These are phyloP conservation scores for Cryptomeria japonica DNA, from an alignment of 75 land plant genomes.

Conservation along the genomic window DNA sequence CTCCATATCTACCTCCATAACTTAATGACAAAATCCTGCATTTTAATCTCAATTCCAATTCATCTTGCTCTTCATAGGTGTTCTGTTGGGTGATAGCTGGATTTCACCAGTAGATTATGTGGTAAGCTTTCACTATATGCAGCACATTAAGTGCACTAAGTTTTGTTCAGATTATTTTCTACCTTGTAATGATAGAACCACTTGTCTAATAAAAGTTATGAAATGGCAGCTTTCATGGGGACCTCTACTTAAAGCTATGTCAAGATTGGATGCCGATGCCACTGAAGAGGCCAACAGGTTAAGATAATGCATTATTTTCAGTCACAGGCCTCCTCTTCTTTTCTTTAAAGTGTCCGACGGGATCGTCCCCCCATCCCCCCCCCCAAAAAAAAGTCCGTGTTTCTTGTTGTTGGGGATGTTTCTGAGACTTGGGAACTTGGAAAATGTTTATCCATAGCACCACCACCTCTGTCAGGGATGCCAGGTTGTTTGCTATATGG, in stretches of 20 bases:
- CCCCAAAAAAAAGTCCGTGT: too few species aligned
- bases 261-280: slow-evolving; percentile 59
- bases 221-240: slow-evolving; percentile 73
- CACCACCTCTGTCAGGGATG: too few species aligned
- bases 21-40: too few species aligned
- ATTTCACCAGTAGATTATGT: slow-evolving; percentile 93
- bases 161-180: neutral
- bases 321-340: neutral
- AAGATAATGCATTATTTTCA: neutral
- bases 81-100: slow-evolving; percentile 87
- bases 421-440: too few species aligned
- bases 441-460: too few species aligned
- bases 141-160: neutral
- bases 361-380: too few species aligned
- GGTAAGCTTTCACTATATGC: slow-evolving; percentile 28
- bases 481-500: too few species aligned
- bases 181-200: neutral
- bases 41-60: too few species aligned
- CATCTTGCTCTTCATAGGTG: slow-evolving; percentile 30
- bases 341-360: too few species aligned
- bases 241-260: slow-evolving; percentile 72
- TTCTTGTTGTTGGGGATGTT: too few species aligned
- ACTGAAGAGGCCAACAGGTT: slow-evolving; percentile 29
- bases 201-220: neutral
- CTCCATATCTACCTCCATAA: too few species aligned